Percentiles rank a stretch among this genome's conserved stretches.
Evolutionary conservation across 352 stramenopile genomes (phyloP).

Genomic region (Globisporangium cylindrosporum): DNA sequence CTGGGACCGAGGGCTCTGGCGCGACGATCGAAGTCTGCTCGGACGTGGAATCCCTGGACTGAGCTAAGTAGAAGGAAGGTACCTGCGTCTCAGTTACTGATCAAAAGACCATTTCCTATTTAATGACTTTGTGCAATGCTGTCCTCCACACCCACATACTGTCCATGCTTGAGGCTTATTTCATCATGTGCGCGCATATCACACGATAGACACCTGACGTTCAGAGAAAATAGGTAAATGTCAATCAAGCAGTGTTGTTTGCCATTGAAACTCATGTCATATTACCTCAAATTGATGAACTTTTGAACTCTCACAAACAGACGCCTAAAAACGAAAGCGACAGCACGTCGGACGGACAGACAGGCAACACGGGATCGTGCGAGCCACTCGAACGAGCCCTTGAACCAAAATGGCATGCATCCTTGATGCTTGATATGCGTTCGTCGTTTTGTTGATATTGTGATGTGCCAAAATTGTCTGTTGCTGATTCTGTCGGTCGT

Average conservation of each 20-base stretch:
- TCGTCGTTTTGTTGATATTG: slow-evolving; percentile 4
- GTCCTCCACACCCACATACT: no score
- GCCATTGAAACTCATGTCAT: not conserved
- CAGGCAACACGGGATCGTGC: not conserved
- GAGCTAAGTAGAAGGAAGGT: not conserved
- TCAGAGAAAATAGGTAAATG: not conserved
- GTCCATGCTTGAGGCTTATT: not conserved
- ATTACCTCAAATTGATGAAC: slow-evolving; percentile 3
- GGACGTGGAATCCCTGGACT: slow-evolving; percentile 4
- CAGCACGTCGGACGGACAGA: not conserved
- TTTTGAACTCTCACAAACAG: slow-evolving; percentile 6
- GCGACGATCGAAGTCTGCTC: slow-evolving; percentile 17
- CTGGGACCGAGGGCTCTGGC: not conserved
- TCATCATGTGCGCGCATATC: no score
- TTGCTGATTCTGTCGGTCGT: not conserved
- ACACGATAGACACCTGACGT: no score
- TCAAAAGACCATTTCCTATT: slow-evolving; percentile 1
- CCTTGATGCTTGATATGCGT: not conserved
- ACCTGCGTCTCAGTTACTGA: not conserved
- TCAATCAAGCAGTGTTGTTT: not conserved
- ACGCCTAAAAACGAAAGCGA: not conserved
- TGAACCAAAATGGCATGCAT: not conserved
- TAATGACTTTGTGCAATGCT: not conserved
- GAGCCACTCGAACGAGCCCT: not conserved
- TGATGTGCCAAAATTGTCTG: not conserved